Base-by-base conservation (phyloP, 108 stramenopile genomes). In the Mediolabrus comicus region DNA sequence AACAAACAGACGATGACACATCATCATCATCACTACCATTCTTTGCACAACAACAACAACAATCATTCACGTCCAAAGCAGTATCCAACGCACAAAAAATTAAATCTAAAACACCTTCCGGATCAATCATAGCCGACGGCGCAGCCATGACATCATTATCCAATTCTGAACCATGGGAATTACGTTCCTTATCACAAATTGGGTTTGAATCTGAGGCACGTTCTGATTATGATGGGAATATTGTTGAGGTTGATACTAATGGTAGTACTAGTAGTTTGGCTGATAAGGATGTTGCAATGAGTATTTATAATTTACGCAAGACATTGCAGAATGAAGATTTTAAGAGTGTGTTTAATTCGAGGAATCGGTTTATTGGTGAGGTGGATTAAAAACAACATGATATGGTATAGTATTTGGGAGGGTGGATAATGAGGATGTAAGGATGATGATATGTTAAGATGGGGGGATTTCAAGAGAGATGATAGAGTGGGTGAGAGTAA, bases 331-430 rank as follows among this genome's bases (percentile, higher is more conserved):
- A 59, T 17, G 81, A 87, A 13, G 93, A 94, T 64, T 94, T 85
- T 69, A 66, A 57, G 38, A 87, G 43, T 72, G 91, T 94, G 36
- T 94, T 94, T 81, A 89, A 94, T 71, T 61, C 66, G 55, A 83
- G 81, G 65, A 94, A 94, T 86, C 64, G 83, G 39, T 88, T 88
- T 36, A 94, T 94, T 81, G 93, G 93, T 4, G 90, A 91, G 11
- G 51, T 83, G 62, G 74, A 83, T 56, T 83, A 80, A 38, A 38
- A 13, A 38, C n/a, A n/a, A n/a, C n/a, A n/a, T n/a, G n/a, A n/a
- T n/a, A n/a, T n/a, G n/a, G n/a, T n/a, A n/a, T n/a, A n/a, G n/a
- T n/a, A n/a, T n/a, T n/a, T n/a, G n/a, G n/a, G n/a, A n/a, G n/a
- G n/a, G n/a, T n/a, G n/a, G n/a, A n/a, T n/a, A n/a, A n/a, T n/a